A percentile compares a stretch with the other conserved stretches of the same genome.
Evolutionary conservation across 805 yeast species (phyloP).

Genomic region (Zygotorulaspora florentina): DNA sequence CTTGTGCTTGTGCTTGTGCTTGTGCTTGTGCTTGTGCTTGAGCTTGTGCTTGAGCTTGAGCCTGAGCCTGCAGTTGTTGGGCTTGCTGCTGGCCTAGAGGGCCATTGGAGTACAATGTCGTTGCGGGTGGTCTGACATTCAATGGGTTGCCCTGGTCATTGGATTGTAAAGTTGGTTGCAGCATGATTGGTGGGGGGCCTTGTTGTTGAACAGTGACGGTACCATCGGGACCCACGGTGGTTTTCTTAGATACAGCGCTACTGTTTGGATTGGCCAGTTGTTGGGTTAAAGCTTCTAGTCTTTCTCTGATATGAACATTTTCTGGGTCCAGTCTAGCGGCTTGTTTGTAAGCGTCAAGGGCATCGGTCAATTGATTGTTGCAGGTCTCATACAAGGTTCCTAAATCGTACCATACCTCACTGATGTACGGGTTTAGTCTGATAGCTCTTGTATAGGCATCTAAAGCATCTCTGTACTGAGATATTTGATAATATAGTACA

Average conservation of each 20-base stretch:
- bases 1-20: conserved; percentile 14
- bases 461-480: conserved; percentile 93
- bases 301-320: conserved; percentile 89
- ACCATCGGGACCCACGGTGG: conserved; percentile 8
- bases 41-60: conserved; percentile 8
- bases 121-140: conserved; percentile 25
- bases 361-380: conserved; percentile 91
- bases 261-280: conserved; percentile 36
- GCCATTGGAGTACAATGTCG: conserved; percentile 18
- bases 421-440: conserved; percentile 88
- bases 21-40: conserved; percentile 17
- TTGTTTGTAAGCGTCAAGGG: conserved; percentile 93
- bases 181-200: conserved; percentile 28
- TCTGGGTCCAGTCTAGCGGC: conserved; percentile 94
- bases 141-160: conserved; percentile 31
- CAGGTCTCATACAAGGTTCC: conserved; percentile 97
- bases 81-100: conserved; percentile 14
- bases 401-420: conserved; percentile 98
- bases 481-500: conserved; percentile 91
- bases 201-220: conserved; percentile 9
- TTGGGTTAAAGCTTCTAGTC: conserved; percentile 79
- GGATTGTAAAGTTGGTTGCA: conserved; percentile 33
- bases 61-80: conserved; percentile 11
- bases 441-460: conserved; percentile 98
- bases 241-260: conserved; percentile 8